Percentiles rank a stretch among this genome's conserved stretches.
phyloP scores from a whole-genome alignment of 768 basidiomycete genomes.

The Rhodotorula babjevae region DNA sequence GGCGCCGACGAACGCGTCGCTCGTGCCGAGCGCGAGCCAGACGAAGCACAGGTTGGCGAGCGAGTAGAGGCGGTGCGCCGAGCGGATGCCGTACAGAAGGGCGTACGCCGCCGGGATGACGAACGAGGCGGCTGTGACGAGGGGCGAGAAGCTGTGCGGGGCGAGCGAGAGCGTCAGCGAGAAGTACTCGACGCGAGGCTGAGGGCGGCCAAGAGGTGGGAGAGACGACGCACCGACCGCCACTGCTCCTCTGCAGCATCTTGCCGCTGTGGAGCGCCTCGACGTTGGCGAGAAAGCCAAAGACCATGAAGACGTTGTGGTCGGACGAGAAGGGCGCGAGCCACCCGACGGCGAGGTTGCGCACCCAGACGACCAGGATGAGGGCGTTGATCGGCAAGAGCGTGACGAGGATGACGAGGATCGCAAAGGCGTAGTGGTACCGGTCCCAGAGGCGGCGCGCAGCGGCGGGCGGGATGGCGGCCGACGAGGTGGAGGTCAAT shows the following conservation, averaged over 20 bases:
- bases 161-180: not conserved
- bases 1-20: not conserved
- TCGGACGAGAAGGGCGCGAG: slow-evolving; percentile 77
- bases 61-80: slow-evolving; percentile 64
- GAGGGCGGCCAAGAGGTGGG: not conserved
- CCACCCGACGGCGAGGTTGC: slow-evolving; percentile 72
- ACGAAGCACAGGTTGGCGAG: slow-evolving; percentile 53
- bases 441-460: slow-evolving; percentile 8
- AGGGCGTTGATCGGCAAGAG: slow-evolving; percentile 66
- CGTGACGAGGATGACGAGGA: slow-evolving; percentile 73
- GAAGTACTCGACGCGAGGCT: not conserved
- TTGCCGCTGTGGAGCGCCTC: slow-evolving; percentile 37
- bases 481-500: slow-evolving; percentile 61
- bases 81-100: slow-evolving; percentile 64
- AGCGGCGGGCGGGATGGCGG: slow-evolving; percentile 40
- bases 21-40: slow-evolving; percentile 45
- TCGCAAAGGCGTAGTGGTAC: slow-evolving; percentile 32
- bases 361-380: slow-evolving; percentile 71
- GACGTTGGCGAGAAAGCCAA: slow-evolving; percentile 41
- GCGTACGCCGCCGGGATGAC: slow-evolving; percentile 54
- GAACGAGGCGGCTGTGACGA: not conserved
- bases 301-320: slow-evolving; percentile 51
- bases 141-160: not conserved
- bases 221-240: slow-evolving; percentile 9
- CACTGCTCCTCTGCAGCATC: not conserved